Conservation (phyloP, 768 basidiomycete species). For the Russula emetica region DNA sequence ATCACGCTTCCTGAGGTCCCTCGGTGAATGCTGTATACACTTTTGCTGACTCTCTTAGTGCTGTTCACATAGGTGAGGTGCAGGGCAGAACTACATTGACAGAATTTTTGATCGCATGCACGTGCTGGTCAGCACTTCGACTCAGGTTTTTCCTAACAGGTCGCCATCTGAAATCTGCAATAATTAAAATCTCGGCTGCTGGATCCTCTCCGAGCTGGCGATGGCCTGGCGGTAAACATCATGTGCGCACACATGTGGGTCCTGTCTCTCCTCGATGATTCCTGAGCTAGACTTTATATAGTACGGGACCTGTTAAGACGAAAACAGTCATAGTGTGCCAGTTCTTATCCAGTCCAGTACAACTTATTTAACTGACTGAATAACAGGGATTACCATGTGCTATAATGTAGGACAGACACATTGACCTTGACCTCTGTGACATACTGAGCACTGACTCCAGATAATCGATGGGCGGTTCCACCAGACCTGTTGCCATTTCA, state of each 20-base stretch:
- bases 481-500: slow-evolving; percentile 30
- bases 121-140: slow-evolving; percentile 6
- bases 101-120: slow-evolving; percentile 16
- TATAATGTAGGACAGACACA: slow-evolving; percentile 27
- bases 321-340: neutral
- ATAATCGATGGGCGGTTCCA: slow-evolving; percentile 32
- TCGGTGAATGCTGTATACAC: slow-evolving; percentile 9
- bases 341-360: slow-evolving; percentile 17
- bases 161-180: slow-evolving; percentile 11
- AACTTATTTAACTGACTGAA: slow-evolving; percentile 10
- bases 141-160: slow-evolving; percentile 4
- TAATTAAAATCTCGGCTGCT: slow-evolving; percentile 26
- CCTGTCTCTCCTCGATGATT: slow-evolving; percentile 11
- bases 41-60: slow-evolving; percentile 6
- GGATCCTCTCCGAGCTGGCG: slow-evolving; percentile 18
- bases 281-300: slow-evolving; percentile 24
- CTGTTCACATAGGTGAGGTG: slow-evolving; percentile 12
- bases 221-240: slow-evolving; percentile 23
- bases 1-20: slow-evolving; percentile 2
- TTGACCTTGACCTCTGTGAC: neutral
- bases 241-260: slow-evolving; percentile 20
- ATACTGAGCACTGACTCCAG: slow-evolving; percentile 17
- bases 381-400: slow-evolving; percentile 24
- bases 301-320: slow-evolving; percentile 2
- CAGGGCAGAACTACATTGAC: slow-evolving; percentile 17